Evolutionary conservation across 495 filamentous ascomycete species (phyloP).

Genomic region (Lepraria neglecta): DNA sequence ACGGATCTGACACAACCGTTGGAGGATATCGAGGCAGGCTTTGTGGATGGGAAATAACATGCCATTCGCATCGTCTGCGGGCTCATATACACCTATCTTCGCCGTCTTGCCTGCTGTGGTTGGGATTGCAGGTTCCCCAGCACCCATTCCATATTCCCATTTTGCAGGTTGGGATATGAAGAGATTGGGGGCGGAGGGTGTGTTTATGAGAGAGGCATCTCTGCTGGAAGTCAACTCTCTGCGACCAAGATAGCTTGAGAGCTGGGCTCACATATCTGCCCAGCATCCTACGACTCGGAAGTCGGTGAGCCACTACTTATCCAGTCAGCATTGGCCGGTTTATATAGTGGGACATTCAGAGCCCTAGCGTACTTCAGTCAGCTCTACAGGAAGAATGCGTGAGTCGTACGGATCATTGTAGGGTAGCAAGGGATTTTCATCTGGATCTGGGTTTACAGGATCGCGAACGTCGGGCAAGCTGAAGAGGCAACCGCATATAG

Average conservation of each 20-base stretch:
- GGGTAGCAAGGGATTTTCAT: not conserved
- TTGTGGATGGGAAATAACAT: conserved; percentile 11
- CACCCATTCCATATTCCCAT: not conserved
- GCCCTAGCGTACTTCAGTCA: not conserved
- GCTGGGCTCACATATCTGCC: not conserved
- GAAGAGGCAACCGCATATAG: conserved; percentile 3
- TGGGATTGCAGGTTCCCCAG: not conserved
- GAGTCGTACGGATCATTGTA: not conserved
- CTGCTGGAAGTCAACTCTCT: not conserved
- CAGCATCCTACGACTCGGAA: not conserved
- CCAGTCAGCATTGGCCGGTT: not conserved
- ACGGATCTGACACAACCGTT: conserved; percentile 4
- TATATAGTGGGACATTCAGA: not conserved
- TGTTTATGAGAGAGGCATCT: not conserved
- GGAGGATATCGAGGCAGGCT: conserved; percentile 5
- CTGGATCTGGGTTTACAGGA: not conserved
- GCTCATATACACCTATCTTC: not conserved
- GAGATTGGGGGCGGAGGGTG: not conserved
- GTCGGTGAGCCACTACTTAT: not conserved
- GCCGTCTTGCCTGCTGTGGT: not conserved
- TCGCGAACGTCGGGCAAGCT: not conserved
- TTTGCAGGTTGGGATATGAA: not conserved
- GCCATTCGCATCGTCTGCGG: not conserved
- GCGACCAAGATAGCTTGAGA: not conserved
- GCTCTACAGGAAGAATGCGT: not conserved